These are phyloP conservation scores for Epichloe scottii DNA, from an alignment of 2,329 filamentous ascomycete genomes.

Conservation along the genomic window DNA sequence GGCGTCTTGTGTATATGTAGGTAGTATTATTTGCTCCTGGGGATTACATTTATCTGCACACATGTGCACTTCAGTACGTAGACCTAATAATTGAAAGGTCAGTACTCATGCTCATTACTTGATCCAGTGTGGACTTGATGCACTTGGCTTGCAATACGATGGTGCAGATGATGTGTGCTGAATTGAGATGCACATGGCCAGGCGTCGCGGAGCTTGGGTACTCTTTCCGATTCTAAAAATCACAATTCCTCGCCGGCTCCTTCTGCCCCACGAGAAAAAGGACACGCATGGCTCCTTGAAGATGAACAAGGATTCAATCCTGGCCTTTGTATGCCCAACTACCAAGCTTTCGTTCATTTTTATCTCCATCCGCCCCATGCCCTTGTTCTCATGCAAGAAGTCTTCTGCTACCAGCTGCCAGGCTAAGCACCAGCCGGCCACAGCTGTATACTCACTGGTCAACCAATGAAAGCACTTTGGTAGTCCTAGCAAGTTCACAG, in stretches of 20 bases:
- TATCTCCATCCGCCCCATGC: not conserved
- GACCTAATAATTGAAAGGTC: not conserved
- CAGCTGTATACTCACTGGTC: not conserved
- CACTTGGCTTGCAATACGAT: not conserved
- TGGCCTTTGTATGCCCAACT: not conserved
- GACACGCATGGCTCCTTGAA: not conserved
- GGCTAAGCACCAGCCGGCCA: not conserved
- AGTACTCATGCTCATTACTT: too few species aligned
- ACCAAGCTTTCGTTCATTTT: not conserved
- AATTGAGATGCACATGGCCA: too few species aligned
- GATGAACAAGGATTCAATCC: not conserved
- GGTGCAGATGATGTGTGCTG: not conserved
- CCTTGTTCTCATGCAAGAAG: not conserved
- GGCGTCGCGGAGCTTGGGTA: not conserved
- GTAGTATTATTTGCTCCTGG: not conserved
- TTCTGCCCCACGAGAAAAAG: not conserved
- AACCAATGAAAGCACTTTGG: not conserved
- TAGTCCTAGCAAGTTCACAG: not conserved
- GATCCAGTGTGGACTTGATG: too few species aligned
- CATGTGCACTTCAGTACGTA: not conserved
- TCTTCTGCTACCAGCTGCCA: not conserved
- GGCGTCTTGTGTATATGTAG: slow-evolving; percentile 2
- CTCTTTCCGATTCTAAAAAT: not conserved
- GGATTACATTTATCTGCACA: not conserved
- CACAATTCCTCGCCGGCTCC: not conserved